phyloP scores from a whole-genome alignment of 192 early-diverging fungal genomes.

The Coemansia sp. region DNA sequence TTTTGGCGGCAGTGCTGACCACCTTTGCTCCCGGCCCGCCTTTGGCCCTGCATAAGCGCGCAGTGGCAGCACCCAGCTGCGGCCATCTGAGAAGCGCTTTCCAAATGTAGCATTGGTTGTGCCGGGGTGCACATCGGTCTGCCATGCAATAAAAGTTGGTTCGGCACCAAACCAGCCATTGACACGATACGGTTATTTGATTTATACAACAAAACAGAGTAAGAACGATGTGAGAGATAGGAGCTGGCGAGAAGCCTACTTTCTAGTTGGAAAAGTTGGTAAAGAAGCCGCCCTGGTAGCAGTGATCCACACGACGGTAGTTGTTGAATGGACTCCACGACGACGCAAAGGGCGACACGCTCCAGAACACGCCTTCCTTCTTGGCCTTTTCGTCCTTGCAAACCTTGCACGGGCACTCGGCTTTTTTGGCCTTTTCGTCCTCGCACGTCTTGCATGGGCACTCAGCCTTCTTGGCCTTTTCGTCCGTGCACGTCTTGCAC shows the following conservation, averaged over 20 bases:
- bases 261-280: constrained; percentile 36
- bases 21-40: not conserved
- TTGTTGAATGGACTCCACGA: constrained; percentile 56
- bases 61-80: not conserved
- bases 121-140: not conserved
- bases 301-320: constrained; percentile 48
- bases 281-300: constrained; percentile 49
- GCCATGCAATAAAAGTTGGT: not conserved
- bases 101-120: not conserved
- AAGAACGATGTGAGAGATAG: not conserved
- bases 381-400: constrained; percentile 20
- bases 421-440: not conserved
- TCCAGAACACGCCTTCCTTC: constrained; percentile 20
- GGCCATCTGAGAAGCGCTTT: constrained; percentile 3
- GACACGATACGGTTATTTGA: not conserved
- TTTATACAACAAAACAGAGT: constrained; percentile 12
- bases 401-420: constrained; percentile 9
- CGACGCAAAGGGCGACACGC: constrained; percentile 49
- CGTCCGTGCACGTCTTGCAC: constrained; percentile 17
- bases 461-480: constrained; percentile 3
- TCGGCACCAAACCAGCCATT: not conserved
- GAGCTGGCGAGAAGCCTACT: not conserved
- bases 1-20: not conserved
- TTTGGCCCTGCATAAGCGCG: not conserved
- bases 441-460: constrained; percentile 9